Evolutionary conservation across 257 asterid genomes (phyloP).

Genomic region (Cordia subcordata): DNA sequence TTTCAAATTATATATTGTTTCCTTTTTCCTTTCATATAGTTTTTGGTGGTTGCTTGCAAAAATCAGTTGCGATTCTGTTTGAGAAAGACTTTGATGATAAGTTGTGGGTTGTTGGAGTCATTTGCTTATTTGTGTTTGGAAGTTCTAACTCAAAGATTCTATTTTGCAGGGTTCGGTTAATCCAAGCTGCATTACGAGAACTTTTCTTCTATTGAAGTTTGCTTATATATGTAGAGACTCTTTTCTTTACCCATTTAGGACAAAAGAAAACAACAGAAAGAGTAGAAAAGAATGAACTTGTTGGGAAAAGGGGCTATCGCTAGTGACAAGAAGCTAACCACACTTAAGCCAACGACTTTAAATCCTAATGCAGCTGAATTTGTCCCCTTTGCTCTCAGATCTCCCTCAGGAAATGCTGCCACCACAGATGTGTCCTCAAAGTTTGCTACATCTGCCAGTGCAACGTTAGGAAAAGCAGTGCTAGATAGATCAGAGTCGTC

Average conservation of each 20-base stretch:
- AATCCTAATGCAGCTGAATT: constrained; percentile 94
- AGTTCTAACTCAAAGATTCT: not conserved
- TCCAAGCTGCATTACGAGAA: constrained; percentile 11
- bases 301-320: constrained; percentile 56
- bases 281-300: constrained; percentile 51
- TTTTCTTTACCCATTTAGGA: constrained; percentile 9
- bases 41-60: not conserved
- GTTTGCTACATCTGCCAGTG: constrained; percentile 26
- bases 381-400: constrained; percentile 65
- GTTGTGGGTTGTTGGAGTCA: not conserved
- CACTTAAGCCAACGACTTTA: constrained; percentile 50
- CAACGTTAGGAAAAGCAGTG: constrained; percentile 53
- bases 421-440: constrained; percentile 39
- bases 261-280: constrained; percentile 1
- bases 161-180: constrained; percentile 78
- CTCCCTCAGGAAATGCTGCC: constrained; percentile 38
- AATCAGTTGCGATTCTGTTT: not conserved
- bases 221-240: constrained; percentile 19
- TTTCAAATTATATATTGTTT: not conserved
- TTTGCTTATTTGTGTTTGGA: constrained; percentile 5
- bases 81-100: not conserved
- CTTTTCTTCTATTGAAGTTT: constrained; percentile 14
- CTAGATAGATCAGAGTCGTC: constrained; percentile 72
- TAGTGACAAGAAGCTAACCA: constrained; percentile 48
- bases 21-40: not conserved